Percentiles rank a stretch among this genome's conserved stretches.
Evolutionary conservation across 1,139 yeast genomes (phyloP).

Genomic region (Debaryomyces udenii): DNA sequence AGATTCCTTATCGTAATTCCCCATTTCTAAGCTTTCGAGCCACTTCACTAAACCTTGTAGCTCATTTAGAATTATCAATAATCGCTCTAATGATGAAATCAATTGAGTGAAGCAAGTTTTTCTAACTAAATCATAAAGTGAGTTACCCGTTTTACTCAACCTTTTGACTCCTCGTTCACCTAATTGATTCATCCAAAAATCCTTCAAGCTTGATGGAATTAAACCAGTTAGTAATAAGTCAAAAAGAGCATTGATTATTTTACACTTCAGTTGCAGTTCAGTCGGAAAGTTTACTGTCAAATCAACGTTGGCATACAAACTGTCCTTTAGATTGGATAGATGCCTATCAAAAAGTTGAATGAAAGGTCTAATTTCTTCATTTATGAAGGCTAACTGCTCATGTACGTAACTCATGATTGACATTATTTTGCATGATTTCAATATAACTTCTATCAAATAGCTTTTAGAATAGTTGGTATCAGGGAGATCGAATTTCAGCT

Average conservation of each 20-base stretch:
- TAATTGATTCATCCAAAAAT: constrained; percentile 52
- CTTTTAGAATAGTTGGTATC: constrained; percentile 14
- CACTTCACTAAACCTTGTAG: constrained; percentile 50
- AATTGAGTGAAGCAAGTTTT: constrained; percentile 51
- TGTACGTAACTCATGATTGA: constrained; percentile 35
- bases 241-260: constrained; percentile 32
- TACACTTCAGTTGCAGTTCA: constrained; percentile 12
- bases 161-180: constrained; percentile 72
- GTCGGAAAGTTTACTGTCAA: constrained; percentile 18
- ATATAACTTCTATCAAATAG: constrained; percentile 26
- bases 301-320: constrained; percentile 17
- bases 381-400: constrained; percentile 39
- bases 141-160: constrained; percentile 55
- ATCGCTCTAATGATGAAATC: constrained; percentile 59
- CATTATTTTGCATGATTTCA: constrained; percentile 34
- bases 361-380: constrained; percentile 45
- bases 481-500: constrained; percentile 13
- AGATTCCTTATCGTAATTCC: constrained; percentile 8
- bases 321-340: constrained; percentile 34
- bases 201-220: constrained; percentile 43
- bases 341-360: constrained; percentile 42
- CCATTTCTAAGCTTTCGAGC: constrained; percentile 23
- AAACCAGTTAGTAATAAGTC: constrained; percentile 62
- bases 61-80: constrained; percentile 52
- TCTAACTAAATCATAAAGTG: constrained; percentile 52